Conservation (phyloP, 2,329 filamentous ascomycete species). For the Fusarium torulosum region DNA sequence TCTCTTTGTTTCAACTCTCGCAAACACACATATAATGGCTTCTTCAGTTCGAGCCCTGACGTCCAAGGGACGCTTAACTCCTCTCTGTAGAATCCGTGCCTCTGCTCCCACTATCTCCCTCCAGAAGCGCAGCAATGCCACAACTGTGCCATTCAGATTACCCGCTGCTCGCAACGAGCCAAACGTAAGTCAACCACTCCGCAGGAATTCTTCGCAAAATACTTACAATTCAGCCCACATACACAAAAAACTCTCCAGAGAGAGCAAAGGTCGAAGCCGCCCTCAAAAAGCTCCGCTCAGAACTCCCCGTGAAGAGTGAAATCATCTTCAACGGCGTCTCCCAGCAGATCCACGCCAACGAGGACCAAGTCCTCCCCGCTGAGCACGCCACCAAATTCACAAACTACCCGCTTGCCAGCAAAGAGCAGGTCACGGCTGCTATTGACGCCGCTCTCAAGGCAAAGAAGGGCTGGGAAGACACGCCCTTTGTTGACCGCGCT, state of each 20-base stretch:
- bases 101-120: conserved; percentile 22
- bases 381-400: conserved; percentile 54
- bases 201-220: accelerated
- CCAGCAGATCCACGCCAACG: conserved; percentile 45
- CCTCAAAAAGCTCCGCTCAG: conserved; percentile 48
- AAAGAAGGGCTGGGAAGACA: conserved; percentile 82
- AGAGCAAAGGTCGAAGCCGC: conserved; percentile 49
- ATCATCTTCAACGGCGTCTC: conserved; percentile 51
- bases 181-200: conserved; percentile 43
- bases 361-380: conserved; percentile 52
- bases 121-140: conserved; percentile 43
- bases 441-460: conserved; percentile 87
- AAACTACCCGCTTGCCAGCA: conserved; percentile 51
- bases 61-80: conserved; percentile 40
- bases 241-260: conserved; percentile 50
- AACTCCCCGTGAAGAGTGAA: conserved; percentile 51
- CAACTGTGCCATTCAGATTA: conserved; percentile 50
- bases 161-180: conserved; percentile 52
- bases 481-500: conserved; percentile 91
- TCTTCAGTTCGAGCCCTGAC: conserved; percentile 36
- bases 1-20: background rate
- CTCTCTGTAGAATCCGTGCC: conserved; percentile 31
- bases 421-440: conserved; percentile 60
- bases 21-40: conserved; percentile 33
- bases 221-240: conserved; percentile 45